Conservation (phyloP, 2,329 filamentous ascomycete species). For the Didymella arachidicola region DNA sequence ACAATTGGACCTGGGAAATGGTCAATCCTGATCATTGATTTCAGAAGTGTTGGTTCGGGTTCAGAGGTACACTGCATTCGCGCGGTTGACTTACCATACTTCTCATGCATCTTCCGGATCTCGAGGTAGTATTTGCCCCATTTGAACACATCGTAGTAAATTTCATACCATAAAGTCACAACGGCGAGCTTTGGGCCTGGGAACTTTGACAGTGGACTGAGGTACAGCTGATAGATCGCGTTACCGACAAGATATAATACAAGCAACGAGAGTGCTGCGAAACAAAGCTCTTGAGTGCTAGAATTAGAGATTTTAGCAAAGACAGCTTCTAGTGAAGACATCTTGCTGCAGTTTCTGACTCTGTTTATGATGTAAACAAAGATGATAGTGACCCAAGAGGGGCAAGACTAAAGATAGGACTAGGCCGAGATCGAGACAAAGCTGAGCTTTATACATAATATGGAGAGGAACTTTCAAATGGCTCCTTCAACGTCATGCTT, state of each 20-base stretch:
- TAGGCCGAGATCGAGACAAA: background rate
- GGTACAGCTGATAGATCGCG: constrained; percentile 20
- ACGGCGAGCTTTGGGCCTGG: constrained; percentile 38
- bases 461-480: background rate
- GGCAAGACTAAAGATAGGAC: background rate
- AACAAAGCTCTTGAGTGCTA: background rate
- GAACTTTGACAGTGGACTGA: constrained; percentile 33
- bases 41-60: background rate
- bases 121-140: constrained; percentile 38
- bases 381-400: background rate
- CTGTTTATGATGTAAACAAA: background rate
- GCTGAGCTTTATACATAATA: background rate
- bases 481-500: too few species aligned
- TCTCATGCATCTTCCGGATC: constrained; percentile 41
- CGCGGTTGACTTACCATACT: constrained; percentile 24
- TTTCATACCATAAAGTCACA: constrained; percentile 34
- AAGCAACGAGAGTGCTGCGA: background rate
- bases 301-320: background rate
- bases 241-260: background rate
- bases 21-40: background rate
- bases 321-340: background rate
- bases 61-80: background rate
- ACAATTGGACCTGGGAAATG: constrained; percentile 36
- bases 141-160: constrained; percentile 34
- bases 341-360: background rate